phyloP scores from a whole-genome alignment of 176 grass and related monocot genomes.

The Oryza glaberrima region DNA sequence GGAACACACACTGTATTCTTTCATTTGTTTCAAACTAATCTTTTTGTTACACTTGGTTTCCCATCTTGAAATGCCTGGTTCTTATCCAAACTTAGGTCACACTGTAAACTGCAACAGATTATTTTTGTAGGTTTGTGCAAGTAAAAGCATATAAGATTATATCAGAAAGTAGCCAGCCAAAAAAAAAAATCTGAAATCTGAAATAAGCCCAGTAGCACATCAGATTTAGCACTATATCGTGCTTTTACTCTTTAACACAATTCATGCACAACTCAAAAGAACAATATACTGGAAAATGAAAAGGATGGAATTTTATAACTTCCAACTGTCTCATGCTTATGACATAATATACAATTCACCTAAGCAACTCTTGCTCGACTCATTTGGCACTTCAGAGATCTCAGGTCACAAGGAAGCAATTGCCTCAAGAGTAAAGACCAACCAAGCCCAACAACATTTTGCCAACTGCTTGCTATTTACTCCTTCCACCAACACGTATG shows the following conservation, averaged over 20 bases:
- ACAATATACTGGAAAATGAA: background rate
- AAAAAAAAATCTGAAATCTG: background rate
- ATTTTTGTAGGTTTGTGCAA: background rate
- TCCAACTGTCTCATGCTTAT: background rate
- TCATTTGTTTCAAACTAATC: constrained; percentile 37
- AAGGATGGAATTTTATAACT: background rate
- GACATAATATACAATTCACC: background rate
- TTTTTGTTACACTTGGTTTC: background rate
- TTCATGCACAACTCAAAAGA: background rate
- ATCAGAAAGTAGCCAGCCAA: background rate
- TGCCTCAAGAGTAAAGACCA: background rate
- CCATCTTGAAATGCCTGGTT: background rate
- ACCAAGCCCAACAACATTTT: background rate
- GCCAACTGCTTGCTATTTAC: constrained; percentile 14
- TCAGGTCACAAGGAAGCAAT: background rate
- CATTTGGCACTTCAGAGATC: background rate
- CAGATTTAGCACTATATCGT: too few species aligned
- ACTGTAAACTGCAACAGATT: background rate
- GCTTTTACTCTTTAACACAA: background rate
- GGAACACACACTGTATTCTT: constrained; percentile 41
- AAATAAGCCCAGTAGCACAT: background rate
- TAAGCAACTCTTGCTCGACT: background rate
- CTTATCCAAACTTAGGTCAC: background rate
- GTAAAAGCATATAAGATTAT: background rate
- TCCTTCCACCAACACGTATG: constrained; percentile 3